A percentile compares a stretch with the other conserved stretches of the same genome.
These are phyloP conservation scores for Pseudogymnoascus sp. DNA, from an alignment of 2,329 filamentous ascomycete species.

Conservation along the genomic window DNA sequence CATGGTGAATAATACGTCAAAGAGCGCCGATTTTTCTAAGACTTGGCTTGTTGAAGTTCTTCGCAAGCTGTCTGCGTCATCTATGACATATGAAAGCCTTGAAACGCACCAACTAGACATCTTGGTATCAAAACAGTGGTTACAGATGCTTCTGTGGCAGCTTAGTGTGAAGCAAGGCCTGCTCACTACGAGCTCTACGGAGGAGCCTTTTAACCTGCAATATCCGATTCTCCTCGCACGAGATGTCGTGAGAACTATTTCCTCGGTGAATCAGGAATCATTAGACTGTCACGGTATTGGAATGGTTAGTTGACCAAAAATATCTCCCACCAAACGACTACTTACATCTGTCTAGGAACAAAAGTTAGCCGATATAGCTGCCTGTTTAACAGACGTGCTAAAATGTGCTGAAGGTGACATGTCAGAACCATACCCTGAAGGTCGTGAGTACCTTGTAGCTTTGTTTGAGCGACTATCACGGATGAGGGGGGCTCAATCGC, in stretches of 20 bases:
- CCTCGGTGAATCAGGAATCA: not conserved
- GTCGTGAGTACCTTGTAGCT: not conserved
- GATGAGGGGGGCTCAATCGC: not conserved
- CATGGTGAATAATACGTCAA: slow-evolving; percentile 2
- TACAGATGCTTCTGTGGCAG: slow-evolving; percentile 5
- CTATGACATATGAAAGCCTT: not conserved
- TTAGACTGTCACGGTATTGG: not conserved
- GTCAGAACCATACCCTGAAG: not conserved
- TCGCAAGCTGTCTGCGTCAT: not conserved
- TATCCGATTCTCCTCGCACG: not conserved
- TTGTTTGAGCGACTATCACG: not conserved
- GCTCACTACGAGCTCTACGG: not conserved
- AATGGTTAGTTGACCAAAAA: not conserved
- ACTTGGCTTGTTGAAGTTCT: slow-evolving; percentile 6
- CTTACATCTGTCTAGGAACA: slow-evolving; percentile 1
- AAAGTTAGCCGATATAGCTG: slow-evolving; percentile 1
- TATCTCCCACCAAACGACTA: not conserved
- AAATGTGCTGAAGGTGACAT: slow-evolving; percentile 1
- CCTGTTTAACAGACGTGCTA: slow-evolving; percentile 2
- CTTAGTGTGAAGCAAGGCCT: slow-evolving; percentile 1
- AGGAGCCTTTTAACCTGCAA: not conserved
- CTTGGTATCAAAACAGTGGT: slow-evolving; percentile 1
- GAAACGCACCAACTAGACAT: slow-evolving; percentile 4
- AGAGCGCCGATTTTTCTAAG: not conserved
- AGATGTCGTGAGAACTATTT: not conserved